Base-by-base conservation (phyloP, 225 moss, liverwort and hornwort species). In the Neckera pumila region DNA sequence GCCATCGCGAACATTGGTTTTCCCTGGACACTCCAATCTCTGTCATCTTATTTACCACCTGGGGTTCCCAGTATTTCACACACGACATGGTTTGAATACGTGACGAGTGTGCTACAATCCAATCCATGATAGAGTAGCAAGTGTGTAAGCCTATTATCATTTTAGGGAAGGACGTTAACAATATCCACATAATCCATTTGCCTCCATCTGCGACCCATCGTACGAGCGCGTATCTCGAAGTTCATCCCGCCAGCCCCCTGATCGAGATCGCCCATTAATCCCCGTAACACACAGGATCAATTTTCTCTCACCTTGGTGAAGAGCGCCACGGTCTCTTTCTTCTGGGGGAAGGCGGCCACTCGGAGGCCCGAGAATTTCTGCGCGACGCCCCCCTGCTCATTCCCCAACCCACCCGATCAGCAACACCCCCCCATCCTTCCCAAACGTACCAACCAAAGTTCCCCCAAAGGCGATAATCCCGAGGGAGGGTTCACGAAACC, bases 1-100 rank as follows among this genome's bases (percentile, higher is more conserved):
- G 97, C 81, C 98, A 97, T 97, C 31, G 82, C 88, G 75, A 95
- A 79, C 86, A 89, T 91, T 67, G 95, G 77, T 89, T 89, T 91
- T 33, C 93, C 92, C 95, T 97, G 92, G 36, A 67, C 79, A 67
- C 34, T 18, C 53, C 69, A 38, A 76, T 18, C 63, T 53, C 53
- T 47, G 36, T 64, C 64, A 81, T 61, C 58, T 72, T 45, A 71
- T 34, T 47, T 75, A 12, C 27, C 36, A 36, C 34, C 45, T 60
- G 20, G 49, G 10, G 30, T n/a, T 66, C 54, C 56, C 34, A 36
- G 12, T 38, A 30, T 19, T n/a, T 19, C 53, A 54, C 42, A 40
- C 9, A 70, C 21, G 42, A 71, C 19, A 20, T 57, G 27, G 31
- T 57, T 83, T 38, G 54, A 67, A 67, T 49, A 49, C 23, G 7